These are phyloP conservation scores for Colletotrichum euphorbiae DNA, from an alignment of 2,329 filamentous ascomycete genomes.

Conservation along the genomic window DNA sequence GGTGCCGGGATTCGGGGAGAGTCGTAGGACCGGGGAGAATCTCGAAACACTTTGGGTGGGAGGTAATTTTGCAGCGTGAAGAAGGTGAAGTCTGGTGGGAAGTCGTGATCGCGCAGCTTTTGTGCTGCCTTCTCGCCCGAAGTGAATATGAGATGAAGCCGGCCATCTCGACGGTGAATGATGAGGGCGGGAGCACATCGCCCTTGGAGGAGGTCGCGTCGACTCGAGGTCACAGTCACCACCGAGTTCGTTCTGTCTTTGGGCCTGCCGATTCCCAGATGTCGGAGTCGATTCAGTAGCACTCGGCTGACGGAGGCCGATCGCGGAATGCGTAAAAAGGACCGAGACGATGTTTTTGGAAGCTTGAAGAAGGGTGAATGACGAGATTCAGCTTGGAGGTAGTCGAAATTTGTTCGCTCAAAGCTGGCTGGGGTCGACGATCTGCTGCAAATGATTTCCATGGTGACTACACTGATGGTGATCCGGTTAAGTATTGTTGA, in stretches of 20 bases:
- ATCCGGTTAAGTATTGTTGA: too few species aligned
- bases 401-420: not conserved
- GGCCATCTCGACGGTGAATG: not conserved
- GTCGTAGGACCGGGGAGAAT: not conserved
- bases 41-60: not conserved
- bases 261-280: not conserved
- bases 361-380: not conserved
- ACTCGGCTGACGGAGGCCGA: not conserved
- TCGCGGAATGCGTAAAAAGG: not conserved
- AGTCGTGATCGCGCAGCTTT: not conserved
- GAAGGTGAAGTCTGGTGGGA: not conserved
- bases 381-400: not conserved
- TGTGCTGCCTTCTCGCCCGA: not conserved
- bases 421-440: not conserved
- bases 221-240: not conserved
- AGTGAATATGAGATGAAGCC: not conserved
- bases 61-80: not conserved
- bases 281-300: accelerated
- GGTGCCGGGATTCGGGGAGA: not conserved
- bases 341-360: not conserved
- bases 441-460: not conserved
- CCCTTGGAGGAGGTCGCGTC: not conserved
- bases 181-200: not conserved
- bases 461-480: not conserved
- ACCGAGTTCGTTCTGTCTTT: accelerated